Evolutionary conservation across 352 stramenopile genomes (phyloP), one percentile per base, ranked within the genome.

Genomic region (Globisporangium megalacanthum): DNA sequence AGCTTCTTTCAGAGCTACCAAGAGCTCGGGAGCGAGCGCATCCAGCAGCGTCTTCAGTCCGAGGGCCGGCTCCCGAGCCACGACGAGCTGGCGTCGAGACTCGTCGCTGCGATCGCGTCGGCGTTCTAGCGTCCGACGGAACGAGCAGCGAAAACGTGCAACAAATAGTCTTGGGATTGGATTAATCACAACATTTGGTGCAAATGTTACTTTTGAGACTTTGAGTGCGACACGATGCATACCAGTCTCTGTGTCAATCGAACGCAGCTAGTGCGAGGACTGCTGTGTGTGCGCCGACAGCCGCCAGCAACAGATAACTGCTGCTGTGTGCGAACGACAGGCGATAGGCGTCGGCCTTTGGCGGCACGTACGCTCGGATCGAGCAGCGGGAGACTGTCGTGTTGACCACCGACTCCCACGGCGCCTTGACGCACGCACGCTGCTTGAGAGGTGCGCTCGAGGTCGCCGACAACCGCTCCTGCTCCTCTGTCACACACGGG

Each of bases 301-400:
- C 42, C 14, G 22, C 17, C n/a, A 48, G 42, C 5, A 48, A 4
- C 42, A 48, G 17, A 7, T 17, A 19, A 17, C 42, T 25, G 17
- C 17, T 9, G 42, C 13, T 19, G 8, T 15, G 42, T 9, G 42
- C 15, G 17, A 25, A 22, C n/a, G 11, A 19, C 6, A 51, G 33
- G 2, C 52, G 52, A 0, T 6, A 15, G 0, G 45, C 54, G 1
- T 35, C 15, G 2, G 59, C 47, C 20, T 50, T 48, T 15, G 65
- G 77, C 10, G 58, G 56, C 5, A 73, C 72, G 56, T 82, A 88
- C n/a, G 68, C 61, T 10, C 72, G 72, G n/a, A 78, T 85, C 14
- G 75, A 82, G 51, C 72, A 88, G 11, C 78, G 67, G 6, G 75
- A 86, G 50, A 83, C 82, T 1, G 59, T 70, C 14, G 66, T 79